Evolutionary conservation across 2,329 filamentous ascomycete genomes (phyloP), one percentile per base, ranked within the genome.

Genomic region (Colletotrichum lindemuthianum): DNA sequence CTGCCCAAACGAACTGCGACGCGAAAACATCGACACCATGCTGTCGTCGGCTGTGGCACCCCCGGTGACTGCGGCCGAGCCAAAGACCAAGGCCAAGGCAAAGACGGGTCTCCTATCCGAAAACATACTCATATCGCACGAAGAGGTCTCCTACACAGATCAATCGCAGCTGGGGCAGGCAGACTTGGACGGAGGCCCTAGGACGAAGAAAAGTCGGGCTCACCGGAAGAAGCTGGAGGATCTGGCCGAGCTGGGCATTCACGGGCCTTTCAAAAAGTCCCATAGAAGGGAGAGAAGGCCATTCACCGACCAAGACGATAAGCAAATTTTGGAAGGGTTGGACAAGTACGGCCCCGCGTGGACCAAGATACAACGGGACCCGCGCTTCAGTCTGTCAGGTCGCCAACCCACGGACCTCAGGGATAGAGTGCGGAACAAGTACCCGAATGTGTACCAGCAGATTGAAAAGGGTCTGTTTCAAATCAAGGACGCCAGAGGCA

Each of bases 301-400:
- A 1, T 90, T 90, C 67, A 87, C 86, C 0, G 84, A 87, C 34
- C 81, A 87, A 67, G 88, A 90, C 63, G 88, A 90, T 69, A 78
- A 77, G 36, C 84, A 88, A 67, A 90, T 90, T 48, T 77, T 89
- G 1, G 79, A 85, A 63, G 88, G 88, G 0, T 83, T 89, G 41
- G 78, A 86, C 43, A 71, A 81, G 4, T 88, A 89, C 70, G 88
- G 88, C 0, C 85, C 87, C 8, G 83, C 86, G 8, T 90, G 88
- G 88, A 88, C 87, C 55, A 86, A 84, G 72, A 90, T 90, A 16
- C 87, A 88, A 71, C 81, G 86, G 40, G 87, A 90, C 65, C 74
- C 82, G 12, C 79, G 79, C 34, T 88, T 87, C 73, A 79, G 86
- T 64, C 76, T 90, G n/a, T 81, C 83, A 5, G 84, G 74, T 63